These are phyloP conservation scores for Trichoderma simmonsii DNA, from an alignment of 2,329 filamentous ascomycete genomes.

Conservation along the genomic window DNA sequence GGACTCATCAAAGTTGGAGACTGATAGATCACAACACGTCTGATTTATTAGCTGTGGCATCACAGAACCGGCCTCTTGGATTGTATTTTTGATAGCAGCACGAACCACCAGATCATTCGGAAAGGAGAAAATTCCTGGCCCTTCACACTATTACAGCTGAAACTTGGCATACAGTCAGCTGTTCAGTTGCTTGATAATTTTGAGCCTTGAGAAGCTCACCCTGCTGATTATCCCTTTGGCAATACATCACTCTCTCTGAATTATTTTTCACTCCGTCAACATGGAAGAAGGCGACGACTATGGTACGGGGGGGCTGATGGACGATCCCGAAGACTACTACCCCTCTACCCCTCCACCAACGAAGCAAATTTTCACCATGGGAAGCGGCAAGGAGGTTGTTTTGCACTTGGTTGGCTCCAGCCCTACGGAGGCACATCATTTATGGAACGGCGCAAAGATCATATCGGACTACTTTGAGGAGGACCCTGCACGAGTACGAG, in stretches of 20 bases:
- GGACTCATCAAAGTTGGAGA: background rate
- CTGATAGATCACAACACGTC: background rate
- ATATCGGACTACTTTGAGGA: conserved; percentile 76
- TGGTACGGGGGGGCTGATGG: conserved; percentile 58
- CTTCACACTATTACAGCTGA: background rate
- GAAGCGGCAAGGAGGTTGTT: conserved; percentile 61
- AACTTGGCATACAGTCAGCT: background rate
- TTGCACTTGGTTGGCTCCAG: conserved; percentile 83
- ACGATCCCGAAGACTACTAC: conserved; percentile 79
- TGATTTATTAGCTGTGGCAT: background rate
- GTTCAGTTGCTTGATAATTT: background rate
- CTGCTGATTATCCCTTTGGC: background rate
- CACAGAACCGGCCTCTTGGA: background rate
- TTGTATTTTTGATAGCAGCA: background rate
- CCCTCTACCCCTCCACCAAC: conserved; percentile 74
- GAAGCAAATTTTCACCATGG: conserved; percentile 66
- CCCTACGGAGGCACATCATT: conserved; percentile 82
- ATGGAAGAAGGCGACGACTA: conserved; percentile 39
- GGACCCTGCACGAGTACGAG: conserved; percentile 59
- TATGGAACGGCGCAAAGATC: conserved; percentile 87
- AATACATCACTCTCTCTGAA: background rate
- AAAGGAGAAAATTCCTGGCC: background rate
- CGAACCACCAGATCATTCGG: too few species aligned
- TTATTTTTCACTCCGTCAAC: background rate
- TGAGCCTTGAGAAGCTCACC: background rate